Evolutionary conservation across 345 rosid genomes (phyloP).

Genomic region (Dipteronia sinensis): DNA sequence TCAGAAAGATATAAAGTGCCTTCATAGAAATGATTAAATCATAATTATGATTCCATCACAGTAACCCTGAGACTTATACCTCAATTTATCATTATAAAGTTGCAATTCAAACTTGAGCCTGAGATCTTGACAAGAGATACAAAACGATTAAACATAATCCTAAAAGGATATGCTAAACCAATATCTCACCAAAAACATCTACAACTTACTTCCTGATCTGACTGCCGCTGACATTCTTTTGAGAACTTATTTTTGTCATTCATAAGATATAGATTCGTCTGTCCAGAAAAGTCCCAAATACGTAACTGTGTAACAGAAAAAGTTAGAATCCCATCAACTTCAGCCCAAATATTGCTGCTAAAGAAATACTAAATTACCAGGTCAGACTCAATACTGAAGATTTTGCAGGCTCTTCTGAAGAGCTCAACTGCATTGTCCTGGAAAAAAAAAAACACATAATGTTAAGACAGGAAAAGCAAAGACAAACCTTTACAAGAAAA

Average conservation of each 20-base stretch:
- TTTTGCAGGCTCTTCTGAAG: constrained; percentile 95
- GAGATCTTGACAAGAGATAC: constrained; percentile 1
- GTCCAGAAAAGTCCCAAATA: constrained; percentile 95
- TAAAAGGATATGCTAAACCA: not conserved
- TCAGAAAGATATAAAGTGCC: not conserved
- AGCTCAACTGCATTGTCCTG: constrained; percentile 88
- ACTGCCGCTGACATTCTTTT: constrained; percentile 60
- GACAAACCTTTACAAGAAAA: not conserved
- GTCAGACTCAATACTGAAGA: constrained; percentile 80
- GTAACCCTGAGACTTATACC: not conserved
- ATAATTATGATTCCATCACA: not conserved
- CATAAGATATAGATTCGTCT: constrained; percentile 56
- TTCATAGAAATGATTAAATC: not conserved
- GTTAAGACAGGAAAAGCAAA: constrained; percentile 14
- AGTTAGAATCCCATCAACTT: constrained; percentile 27
- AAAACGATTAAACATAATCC: constrained; percentile 3
- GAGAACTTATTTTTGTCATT: constrained; percentile 53
- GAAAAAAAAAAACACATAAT: constrained; percentile 13
- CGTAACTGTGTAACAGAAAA: constrained; percentile 59
- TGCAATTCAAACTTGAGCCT: not conserved
- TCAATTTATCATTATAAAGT: not conserved
- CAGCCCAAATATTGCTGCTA: constrained; percentile 18
- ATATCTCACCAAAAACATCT: constrained; percentile 2
- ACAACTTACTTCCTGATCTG: constrained; percentile 82
- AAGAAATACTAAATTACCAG: constrained; percentile 50